Percentiles rank a stretch among this genome's conserved stretches.
phyloP scores from a whole-genome alignment of 225 moss, liverwort and hornwort species.

The Rhytidiadelphus loreus region DNA sequence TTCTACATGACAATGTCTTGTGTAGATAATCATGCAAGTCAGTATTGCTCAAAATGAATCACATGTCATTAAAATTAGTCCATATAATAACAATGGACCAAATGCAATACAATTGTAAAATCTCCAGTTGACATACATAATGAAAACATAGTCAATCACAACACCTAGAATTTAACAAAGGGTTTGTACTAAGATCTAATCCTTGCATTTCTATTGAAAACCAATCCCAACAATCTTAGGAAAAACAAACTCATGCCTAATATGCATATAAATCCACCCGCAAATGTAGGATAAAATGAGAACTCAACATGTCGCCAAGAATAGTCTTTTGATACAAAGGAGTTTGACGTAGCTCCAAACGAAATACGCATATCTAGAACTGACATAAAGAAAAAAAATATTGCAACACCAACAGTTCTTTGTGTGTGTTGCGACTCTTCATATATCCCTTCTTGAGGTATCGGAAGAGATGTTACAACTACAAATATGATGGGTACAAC shows the following conservation, averaged over 20 bases:
- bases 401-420: not conserved
- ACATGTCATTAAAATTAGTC: not conserved
- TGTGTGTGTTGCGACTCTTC: rapidly evolving
- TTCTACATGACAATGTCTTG: too few species aligned
- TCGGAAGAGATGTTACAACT: not conserved
- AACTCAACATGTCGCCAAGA: not conserved
- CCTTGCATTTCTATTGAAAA: not conserved
- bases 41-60: not conserved
- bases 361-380: not conserved
- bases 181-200: not conserved
- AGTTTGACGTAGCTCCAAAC: not conserved
- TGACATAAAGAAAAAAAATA: not conserved
- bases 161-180: not conserved
- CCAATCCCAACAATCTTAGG: not conserved
- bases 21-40: too few species aligned
- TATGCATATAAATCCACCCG: not conserved
- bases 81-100: not conserved
- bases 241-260: not conserved
- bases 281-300: not conserved
- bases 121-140: rapidly evolving
- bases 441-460: not conserved
- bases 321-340: not conserved
- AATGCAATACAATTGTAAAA: not conserved
- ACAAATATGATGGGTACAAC: not conserved
- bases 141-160: not conserved